These are phyloP conservation scores for Nepenthes mirabilis DNA, from an alignment of 148 eudicot species.

Conservation along the genomic window DNA sequence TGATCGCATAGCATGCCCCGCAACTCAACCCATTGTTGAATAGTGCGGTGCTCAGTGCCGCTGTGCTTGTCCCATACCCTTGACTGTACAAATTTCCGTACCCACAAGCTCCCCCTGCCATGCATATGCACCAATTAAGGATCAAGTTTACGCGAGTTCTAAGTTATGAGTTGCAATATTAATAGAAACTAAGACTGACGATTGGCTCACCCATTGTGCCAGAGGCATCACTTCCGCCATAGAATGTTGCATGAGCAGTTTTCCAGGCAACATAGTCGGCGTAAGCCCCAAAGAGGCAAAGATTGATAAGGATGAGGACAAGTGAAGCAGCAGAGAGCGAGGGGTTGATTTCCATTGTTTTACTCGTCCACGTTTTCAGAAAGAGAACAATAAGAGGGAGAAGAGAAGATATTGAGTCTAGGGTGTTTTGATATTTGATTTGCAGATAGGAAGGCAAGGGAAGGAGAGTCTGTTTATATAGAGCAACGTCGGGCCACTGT, in stretches of 20 bases:
- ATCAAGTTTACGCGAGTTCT: not conserved
- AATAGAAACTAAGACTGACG: not conserved
- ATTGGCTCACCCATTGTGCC: conserved; percentile 2
- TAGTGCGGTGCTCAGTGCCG: conserved; percentile 2
- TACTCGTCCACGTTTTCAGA: too few species aligned
- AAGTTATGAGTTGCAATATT: not conserved
- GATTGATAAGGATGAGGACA: not conserved
- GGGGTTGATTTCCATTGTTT: too few species aligned
- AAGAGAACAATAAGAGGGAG: too few species aligned
- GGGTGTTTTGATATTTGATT: too few species aligned
- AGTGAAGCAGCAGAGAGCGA: not conserved
- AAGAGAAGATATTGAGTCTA: too few species aligned
- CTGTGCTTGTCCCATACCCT: conserved; percentile 3
- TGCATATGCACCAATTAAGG: not conserved
- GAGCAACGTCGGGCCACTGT: too few species aligned
- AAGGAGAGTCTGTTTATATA: too few species aligned
- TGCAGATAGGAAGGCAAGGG: too few species aligned
- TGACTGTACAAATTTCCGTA: conserved; percentile 2
- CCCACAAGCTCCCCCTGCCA: conserved; percentile 1
- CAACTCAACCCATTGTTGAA: conserved; percentile 3
- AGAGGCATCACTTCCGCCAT: conserved; percentile 3
- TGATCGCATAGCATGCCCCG: conserved; percentile 1
- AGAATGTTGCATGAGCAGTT: conserved; percentile 1
- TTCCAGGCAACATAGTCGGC: not conserved
- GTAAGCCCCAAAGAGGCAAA: not conserved